Evolutionary conservation across 2,329 filamentous ascomycete species (phyloP), one percentile per base, ranked within the genome.

Genomic region (Diaporthe eres): DNA sequence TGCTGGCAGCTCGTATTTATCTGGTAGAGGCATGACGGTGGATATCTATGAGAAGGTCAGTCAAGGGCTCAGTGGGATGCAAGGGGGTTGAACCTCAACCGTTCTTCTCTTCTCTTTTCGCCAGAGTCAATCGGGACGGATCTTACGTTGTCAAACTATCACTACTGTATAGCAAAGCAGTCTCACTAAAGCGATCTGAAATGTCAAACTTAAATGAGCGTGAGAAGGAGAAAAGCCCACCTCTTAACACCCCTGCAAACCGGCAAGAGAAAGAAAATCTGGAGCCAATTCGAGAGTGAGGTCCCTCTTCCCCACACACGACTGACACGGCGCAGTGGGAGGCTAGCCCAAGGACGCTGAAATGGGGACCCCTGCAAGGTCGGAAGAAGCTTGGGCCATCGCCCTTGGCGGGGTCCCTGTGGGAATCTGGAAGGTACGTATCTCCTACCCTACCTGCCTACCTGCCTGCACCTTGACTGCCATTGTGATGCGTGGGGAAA

Each of bases 1-100:
- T 31, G 92, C 88, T 68, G 91, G 91, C 80, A 94, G 87, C 85
- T 91, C 88, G 58, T 82, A 81, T 47, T 77, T 80, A 76, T 83
- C 80, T 71, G 80, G 78, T 60, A 84, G 80, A 73, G 80, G 76
- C 82, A 84, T 83, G 49, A 2, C 15, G 49, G 42, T 55, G 65
- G 65, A 55, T 1, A 28, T 42, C 65, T 70, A 55, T 28, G 49
- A n/a, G 9, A 7, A 2, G 34, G 65, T 70, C 10, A 70, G 65
- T 55, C 31, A 15, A 70, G 49, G 13, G 9, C 17, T 42, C n/a
- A 42, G 42, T 28, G n/a, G 31, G 10, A 70, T 55, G 49, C n/a
- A 53, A 19, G 15, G 10, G 6, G 19, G 15, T 25, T 42, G 47
- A 42, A 55, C 31, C 37, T 25, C 44, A 55, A 70, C 37, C 12